Base-by-base conservation (phyloP, 805 yeast species). In the Saccharomycopsis javanensis region DNA sequence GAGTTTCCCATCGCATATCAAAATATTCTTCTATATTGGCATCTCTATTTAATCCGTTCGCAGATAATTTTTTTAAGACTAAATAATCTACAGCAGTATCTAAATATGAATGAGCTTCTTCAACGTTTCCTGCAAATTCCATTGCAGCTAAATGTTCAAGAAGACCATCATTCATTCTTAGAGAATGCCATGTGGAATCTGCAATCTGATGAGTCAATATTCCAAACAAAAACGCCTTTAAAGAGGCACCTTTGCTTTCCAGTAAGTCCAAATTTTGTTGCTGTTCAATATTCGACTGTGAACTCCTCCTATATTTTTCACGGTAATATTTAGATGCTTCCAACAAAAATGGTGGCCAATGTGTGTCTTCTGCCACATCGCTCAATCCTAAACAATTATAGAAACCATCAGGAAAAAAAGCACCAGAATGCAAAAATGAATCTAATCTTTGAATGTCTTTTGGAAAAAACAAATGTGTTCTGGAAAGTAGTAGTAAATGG, bases 371-470 rank as follows among this genome's bases (percentile, higher is more conserved):
- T 3, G 86, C 85, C 2, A 76, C 75, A 10, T 75, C 74, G 2
- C 78, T 71, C 27, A 68, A 64, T 3, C 78, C 80, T 53, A 77
- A 68, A 66, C 89, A 85, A 35, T 78, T 72, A 66, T 85, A 85
- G 63, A 83, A 79, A 0, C 85, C 80, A 65, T 85, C 90, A 0
- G 90, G 90, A 63, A 79, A 81, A 64, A 85, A 84, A 0, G 86
- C 75, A 0, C 89, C 90, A 0, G 85, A 77, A 15, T 79, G 67
- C n/a, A 76, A 61, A 51, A 67, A 73, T 2, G 72, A 65, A 2
- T 63, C 50, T 30, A 64, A 66, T 3, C 61, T 62, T 28, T 66
- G 64, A 1, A 75, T 57, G 3, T 71, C 71, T 2, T 61, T 56
- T 0, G 81, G 78, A 0, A 78, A 62, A 10, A 55, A 57, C 1